phyloP scores from a whole-genome alignment of 768 basidiomycete species.

The Mycena belliarum region DNA sequence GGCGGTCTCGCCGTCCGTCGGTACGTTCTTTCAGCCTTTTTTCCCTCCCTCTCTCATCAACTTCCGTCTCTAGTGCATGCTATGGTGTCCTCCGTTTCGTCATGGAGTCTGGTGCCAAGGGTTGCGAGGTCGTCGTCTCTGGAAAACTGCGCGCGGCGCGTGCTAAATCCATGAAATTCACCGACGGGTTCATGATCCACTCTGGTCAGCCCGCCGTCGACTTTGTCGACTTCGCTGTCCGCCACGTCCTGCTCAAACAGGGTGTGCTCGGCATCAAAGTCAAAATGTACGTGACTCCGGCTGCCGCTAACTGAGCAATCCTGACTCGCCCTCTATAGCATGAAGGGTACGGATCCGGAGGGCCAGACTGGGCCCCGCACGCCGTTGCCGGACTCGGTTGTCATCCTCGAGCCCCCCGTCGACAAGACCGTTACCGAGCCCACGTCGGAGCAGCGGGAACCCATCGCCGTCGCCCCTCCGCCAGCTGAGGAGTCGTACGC shows the following conservation, averaged over 20 bases:
- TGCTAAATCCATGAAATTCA: conserved; percentile 99
- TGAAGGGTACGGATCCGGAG: conserved; percentile 96
- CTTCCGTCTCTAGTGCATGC: conserved; percentile 68
- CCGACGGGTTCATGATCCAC: conserved; percentile 99
- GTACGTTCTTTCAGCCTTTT: conserved; percentile 45
- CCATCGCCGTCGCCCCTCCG: conserved; percentile 50
- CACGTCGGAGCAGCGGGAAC: conserved; percentile 86
- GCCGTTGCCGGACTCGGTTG: conserved; percentile 93
- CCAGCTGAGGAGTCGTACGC: conserved; percentile 53
- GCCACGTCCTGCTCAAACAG: conserved; percentile 96
- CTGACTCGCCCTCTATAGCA: conserved; percentile 50
- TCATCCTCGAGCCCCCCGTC: conserved; percentile 84
- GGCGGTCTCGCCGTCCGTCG: conserved; percentile 99
- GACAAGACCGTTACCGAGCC: conserved; percentile 91
- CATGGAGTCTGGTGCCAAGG: conserved; percentile 99
- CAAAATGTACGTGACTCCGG: conserved; percentile 72
- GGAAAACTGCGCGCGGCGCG: conserved; percentile 99
- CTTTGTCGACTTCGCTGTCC: conserved; percentile 96
- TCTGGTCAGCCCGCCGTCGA: conserved; percentile 97
- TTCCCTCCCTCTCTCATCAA: not conserved
- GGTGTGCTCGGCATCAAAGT: conserved; percentile 99
- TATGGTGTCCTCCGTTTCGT: conserved; percentile 99
- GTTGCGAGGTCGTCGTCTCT: conserved; percentile 98
- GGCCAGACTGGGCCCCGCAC: conserved; percentile 87
- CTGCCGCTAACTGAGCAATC: not conserved